Conservation (phyloP, 2,329 filamentous ascomycete species). For the Coleophoma eucalyptorum region DNA sequence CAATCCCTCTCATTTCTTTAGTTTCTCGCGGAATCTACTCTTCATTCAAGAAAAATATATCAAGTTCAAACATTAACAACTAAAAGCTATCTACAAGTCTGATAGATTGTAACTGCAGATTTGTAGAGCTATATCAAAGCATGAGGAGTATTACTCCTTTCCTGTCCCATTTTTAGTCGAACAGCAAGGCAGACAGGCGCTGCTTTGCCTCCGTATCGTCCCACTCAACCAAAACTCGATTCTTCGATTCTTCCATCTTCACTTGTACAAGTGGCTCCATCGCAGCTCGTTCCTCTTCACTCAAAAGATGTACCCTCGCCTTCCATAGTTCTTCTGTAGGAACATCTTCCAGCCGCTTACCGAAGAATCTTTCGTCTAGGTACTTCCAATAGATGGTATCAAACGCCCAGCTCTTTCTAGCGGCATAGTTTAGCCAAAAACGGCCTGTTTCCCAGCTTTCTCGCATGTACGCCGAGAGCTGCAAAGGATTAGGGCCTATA, state of each 20-base stretch:
- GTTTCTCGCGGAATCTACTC: no score
- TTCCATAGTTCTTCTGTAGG: conserved; percentile 19
- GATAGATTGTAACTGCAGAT: no score
- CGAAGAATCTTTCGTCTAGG: conserved; percentile 32
- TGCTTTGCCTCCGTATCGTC: conserved; percentile 1
- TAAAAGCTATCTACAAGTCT: no score
- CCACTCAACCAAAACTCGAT: conserved; percentile 9
- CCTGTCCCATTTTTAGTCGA: no score
- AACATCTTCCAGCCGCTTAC: conserved; percentile 13
- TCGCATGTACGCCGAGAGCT: conserved; percentile 29
- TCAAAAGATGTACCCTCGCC: conserved; percentile 25
- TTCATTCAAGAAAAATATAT: no score
- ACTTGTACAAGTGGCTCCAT: conserved; percentile 28
- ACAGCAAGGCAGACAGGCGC: conserved; percentile 2
- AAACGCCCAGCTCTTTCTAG: conserved; percentile 33
- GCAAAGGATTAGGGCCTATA: not conserved
- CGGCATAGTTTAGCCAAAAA: conserved; percentile 32
- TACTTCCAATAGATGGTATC: conserved; percentile 33
- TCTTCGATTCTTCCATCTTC: conserved; percentile 26
- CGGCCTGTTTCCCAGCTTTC: conserved; percentile 31
- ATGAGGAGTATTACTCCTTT: no score
- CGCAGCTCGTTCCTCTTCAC: conserved; percentile 14
- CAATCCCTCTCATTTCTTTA: no score
- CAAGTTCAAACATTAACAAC: no score
- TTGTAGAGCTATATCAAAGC: no score